Base-by-base conservation (phyloP, 2,329 filamentous ascomycete genomes). In the Penicillium verrucosum region DNA sequence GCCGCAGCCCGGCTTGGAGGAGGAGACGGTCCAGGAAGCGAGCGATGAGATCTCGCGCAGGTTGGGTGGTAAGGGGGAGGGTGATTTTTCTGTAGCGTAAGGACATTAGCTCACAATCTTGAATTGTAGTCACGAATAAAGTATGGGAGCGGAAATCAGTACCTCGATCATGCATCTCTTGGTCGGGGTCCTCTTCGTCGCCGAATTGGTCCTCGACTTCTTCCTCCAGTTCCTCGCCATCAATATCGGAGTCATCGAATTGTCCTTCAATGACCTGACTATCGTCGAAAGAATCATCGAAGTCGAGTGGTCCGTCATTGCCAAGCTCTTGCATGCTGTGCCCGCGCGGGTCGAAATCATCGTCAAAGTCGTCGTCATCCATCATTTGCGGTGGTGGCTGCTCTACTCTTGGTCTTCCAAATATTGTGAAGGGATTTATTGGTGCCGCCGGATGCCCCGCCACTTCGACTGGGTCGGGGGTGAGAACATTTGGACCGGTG, bases 11-110 rank as follows among this genome's bases (percentile, higher is more conserved):
- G 85, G 84, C 68, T 87, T 87, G 57, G 79, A 78, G 16, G 81
- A 82, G 14, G 82, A 85, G 42, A 87, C 82, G 7, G 82, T 86
- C 85, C 84, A 87, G 32, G 82, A 85, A n/a, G 85, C 85, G 23
- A 87, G 78, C 2, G 83, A 84, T 51, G 82, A 85, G 61, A 87
- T 87, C 60, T 87, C 85, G 62, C 85, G 84, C 50, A 86, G 75
- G 56, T 76, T 75, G 3, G 68, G 66, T 3, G 75, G 74, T 11
- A 76, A 64, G 2, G 75, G 75, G 1, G 72, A 67, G 11, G 73
- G 67, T 0, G 71, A 70, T 61, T 66, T 69, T 41, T 72, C 74
- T 75, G 46, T 30, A 29, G 44, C n/a, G 4, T 1, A 16, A 45
- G 16, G 41, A 23, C 8, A 49, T 54, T 56, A 54, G 58, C 27